phyloP scores from a whole-genome alignment of 805 yeast genomes.

The Saccharomycopsis amapae region DNA sequence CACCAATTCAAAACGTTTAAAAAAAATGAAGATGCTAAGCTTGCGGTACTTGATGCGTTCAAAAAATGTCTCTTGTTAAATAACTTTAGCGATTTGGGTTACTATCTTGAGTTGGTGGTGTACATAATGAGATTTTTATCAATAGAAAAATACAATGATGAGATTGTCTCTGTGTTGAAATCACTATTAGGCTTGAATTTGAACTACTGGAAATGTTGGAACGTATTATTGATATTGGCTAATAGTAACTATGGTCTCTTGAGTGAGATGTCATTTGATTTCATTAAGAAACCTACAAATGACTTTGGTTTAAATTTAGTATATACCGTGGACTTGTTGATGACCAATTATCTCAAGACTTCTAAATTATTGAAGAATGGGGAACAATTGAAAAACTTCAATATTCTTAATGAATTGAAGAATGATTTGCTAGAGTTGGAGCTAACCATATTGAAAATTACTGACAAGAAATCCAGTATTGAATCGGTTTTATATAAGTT shows the following conservation, averaged over 20 bases:
- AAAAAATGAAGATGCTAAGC: neutral
- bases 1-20: slow-evolving; percentile 4
- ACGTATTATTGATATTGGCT: slow-evolving; percentile 16
- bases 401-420: slow-evolving; percentile 7
- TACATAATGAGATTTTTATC: slow-evolving; percentile 12
- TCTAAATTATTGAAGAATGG: neutral
- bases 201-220: slow-evolving; percentile 18
- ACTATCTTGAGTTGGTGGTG: slow-evolving; percentile 6
- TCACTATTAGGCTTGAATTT: slow-evolving; percentile 9
- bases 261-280: neutral
- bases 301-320: slow-evolving; percentile 7
- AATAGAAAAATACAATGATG: slow-evolving; percentile 8
- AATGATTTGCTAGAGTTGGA: slow-evolving; percentile 51
- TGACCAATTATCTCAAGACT: neutral
- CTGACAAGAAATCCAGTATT: slow-evolving; percentile 53
- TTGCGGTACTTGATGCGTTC: neutral
- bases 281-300: neutral
- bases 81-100: slow-evolving; percentile 10
- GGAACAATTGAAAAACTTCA: neutral
- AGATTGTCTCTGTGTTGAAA: slow-evolving; percentile 11
- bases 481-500: slow-evolving; percentile 54
- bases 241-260: slow-evolving; percentile 15
- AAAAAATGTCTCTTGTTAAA: slow-evolving; percentile 15
- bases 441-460: slow-evolving; percentile 65
- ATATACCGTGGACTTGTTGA: neutral